Base-by-base conservation (phyloP, 2,329 filamentous ascomycete species). In the Alternaria incomplexa region DNA sequence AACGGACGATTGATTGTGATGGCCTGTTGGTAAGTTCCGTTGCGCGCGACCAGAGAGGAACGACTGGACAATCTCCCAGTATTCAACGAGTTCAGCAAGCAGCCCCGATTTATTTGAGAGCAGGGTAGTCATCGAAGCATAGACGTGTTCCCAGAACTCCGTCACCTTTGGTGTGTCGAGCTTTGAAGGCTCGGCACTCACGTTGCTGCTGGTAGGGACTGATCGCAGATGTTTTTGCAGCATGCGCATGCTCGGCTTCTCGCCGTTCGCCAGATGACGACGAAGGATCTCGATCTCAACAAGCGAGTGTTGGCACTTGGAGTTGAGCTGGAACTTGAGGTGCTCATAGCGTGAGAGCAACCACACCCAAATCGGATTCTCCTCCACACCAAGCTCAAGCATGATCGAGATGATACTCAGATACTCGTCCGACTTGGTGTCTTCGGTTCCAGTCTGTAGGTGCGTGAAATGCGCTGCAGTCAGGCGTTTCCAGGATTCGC, bases 331-430 rank as follows among this genome's bases (percentile, higher is more conserved):
- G 67, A 89, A 89, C 80, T 96, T 97, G 59, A 99, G 85, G 74
- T 94, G 90, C 67, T 97, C 93, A 75, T 94, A 96, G 48, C 93
- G 90, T 74, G 93, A 97, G 58, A 95, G 84, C 25, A 99, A 88
- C 94, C 96, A 99, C 11, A 96, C 87, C 92, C 93, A 97, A 65
- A 99, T 97, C 1, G 96, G 96, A 72, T 97, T 99, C 63, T 98
- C 93, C 10, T 97, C 91, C 3, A 97, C 93, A 7, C 96, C 96
- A 20, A 99, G 84, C 79, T 99, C 95, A n/a, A 99, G 83, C 56
- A 99, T 85, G 36, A 97, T 85, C 22, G 89, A 86, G 58, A 99
- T 98, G 51, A 97, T 85, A 76, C 97, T 93, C 88, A 97, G 93
- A 73, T 97, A 91, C 77, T 97, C 93, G 74, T 95, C 93, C 6